These are phyloP conservation scores for Nasturtium officinale DNA, from an alignment of 345 rosid genomes.

Conservation along the genomic window DNA sequence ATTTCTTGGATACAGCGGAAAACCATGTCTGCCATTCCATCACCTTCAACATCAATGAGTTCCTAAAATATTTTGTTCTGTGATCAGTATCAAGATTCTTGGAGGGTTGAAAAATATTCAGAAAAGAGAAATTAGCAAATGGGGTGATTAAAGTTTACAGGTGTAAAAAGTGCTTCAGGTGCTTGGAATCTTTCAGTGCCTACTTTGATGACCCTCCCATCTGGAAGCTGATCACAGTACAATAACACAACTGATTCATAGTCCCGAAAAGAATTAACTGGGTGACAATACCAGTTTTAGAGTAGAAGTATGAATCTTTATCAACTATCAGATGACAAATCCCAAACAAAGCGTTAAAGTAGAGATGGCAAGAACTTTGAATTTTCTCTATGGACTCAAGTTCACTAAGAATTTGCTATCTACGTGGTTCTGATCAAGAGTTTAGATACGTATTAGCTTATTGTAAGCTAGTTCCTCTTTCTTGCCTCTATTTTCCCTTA, in stretches of 20 bases:
- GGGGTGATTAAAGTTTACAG: slow-evolving; percentile 53
- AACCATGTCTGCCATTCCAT: slow-evolving; percentile 99
- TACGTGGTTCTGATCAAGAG: neutral
- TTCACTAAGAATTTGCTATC: neutral
- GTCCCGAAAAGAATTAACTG: neutral
- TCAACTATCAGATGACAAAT: neutral
- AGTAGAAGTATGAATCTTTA: neutral
- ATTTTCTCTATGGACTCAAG: neutral
- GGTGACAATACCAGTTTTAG: neutral
- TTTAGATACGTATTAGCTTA: neutral
- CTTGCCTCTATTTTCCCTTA: neutral
- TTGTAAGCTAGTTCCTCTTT: neutral
- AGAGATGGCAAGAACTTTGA: neutral
- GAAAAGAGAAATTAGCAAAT: slow-evolving; percentile 1
- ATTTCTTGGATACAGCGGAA: slow-evolving; percentile 99
- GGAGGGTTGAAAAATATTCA: neutral
- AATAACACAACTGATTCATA: neutral
- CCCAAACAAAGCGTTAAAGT: neutral
- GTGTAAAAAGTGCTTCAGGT: slow-evolving; percentile 98
- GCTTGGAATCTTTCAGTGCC: slow-evolving; percentile 99
- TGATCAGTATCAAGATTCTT: slow-evolving; percentile 7
- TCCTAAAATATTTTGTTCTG: slow-evolving; percentile 51
- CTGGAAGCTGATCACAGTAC: slow-evolving; percentile 74
- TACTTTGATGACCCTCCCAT: slow-evolving; percentile 92
- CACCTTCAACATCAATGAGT: slow-evolving; percentile 97